phyloP scores from a whole-genome alignment of 331 rosid genomes.

The Spiraea crenata region DNA sequence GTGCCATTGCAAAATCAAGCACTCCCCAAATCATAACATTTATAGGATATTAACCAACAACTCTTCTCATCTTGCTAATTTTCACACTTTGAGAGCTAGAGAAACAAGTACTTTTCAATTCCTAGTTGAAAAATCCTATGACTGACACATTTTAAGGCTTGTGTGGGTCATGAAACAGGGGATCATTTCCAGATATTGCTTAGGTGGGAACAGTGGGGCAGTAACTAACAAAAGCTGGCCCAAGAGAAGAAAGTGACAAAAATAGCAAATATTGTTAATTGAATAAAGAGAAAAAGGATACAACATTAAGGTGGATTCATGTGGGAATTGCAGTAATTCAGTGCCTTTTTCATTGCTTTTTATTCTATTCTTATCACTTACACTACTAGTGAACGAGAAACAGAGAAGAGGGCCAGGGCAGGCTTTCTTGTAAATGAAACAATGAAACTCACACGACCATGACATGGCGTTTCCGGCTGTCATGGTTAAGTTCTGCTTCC shows the following conservation, averaged over 20 bases:
- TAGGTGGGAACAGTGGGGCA: conserved; percentile 55
- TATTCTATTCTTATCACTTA: conserved; percentile 48
- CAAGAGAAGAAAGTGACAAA: conserved; percentile 50
- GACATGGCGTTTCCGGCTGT: conserved; percentile 16
- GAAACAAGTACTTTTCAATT: background rate
- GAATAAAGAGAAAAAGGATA: conserved; percentile 31
- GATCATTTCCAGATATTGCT: conserved; percentile 37
- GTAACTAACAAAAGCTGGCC: conserved; percentile 46
- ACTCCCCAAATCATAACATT: too few relatives aligned
- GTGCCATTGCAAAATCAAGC: too few relatives aligned
- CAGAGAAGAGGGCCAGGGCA: conserved; percentile 19
- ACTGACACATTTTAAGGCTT: conserved; percentile 21
- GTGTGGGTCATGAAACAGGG: conserved; percentile 35
- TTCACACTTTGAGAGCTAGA: too few relatives aligned
- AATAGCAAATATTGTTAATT: conserved; percentile 22
- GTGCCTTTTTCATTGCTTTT: conserved; percentile 47
- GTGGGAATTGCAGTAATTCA: conserved; percentile 59
- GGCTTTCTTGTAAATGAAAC: conserved; percentile 58
- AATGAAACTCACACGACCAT: conserved; percentile 36
- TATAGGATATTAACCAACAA: too few relatives aligned
- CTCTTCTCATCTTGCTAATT: too few relatives aligned
- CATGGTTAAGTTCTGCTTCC: background rate
- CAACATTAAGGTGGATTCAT: conserved; percentile 57
- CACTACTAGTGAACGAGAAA: background rate
- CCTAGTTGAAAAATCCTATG: conserved; percentile 1